A percentile compares a stretch with the other conserved stretches of the same genome.
These are phyloP conservation scores for Zymoseptoria brevis DNA, from an alignment of 2,329 filamentous ascomycete genomes.

Conservation along the genomic window DNA sequence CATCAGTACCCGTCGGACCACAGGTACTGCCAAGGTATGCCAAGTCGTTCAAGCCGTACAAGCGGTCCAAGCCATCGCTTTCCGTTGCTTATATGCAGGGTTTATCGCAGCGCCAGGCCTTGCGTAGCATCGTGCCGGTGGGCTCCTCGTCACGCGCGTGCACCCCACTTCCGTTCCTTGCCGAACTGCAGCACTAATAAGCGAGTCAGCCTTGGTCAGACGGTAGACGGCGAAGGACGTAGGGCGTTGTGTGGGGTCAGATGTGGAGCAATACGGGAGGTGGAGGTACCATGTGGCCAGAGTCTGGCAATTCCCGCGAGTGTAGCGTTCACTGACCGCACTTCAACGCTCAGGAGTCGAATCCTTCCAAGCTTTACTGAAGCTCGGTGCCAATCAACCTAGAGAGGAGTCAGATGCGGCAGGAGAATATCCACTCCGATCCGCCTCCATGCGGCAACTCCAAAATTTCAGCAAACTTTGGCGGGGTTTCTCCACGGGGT, in stretches of 20 bases:
- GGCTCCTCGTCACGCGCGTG: neutral
- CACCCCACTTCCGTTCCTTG: neutral
- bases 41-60: neutral
- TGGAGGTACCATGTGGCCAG: neutral
- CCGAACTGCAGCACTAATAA: neutral
- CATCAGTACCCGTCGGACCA: neutral
- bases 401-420: neutral
- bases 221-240: neutral
- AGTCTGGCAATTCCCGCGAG: neutral
- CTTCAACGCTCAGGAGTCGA: neutral
- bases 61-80: neutral
- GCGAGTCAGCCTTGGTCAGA: neutral
- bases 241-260: neutral
- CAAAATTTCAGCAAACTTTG: neutral
- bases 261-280: neutral
- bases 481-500: neutral
- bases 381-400: neutral
- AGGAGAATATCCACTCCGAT: neutral
- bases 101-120: neutral
- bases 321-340: neutral
- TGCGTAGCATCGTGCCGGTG: neutral
- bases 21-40: neutral
- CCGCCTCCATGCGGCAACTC: neutral
- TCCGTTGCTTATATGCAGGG: neutral
- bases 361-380: neutral